A percentile compares a stretch with the other conserved stretches of the same genome.
phyloP scores from a whole-genome alignment of 441 rosid genomes.

The Gossypium trilobum region DNA sequence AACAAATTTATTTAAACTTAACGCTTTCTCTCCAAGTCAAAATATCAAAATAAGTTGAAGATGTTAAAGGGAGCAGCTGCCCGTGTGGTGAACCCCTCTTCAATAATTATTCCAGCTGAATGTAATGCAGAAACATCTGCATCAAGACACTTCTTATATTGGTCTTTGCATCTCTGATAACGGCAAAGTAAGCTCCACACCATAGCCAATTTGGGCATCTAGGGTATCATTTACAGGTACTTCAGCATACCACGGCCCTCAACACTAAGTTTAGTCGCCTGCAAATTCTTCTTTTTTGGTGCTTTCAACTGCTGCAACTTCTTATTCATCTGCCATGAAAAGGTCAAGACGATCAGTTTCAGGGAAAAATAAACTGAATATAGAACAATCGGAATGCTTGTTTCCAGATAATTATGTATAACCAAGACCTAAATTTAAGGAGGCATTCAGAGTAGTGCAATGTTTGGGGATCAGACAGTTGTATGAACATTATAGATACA shows the following conservation, averaged over 20 bases:
- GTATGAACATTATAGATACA: background rate
- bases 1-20: background rate
- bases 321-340: slow-evolving; percentile 67
- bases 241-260: slow-evolving; percentile 96
- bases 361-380: background rate
- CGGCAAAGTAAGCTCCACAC: background rate
- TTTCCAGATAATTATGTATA: background rate
- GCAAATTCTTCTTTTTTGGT: slow-evolving; percentile 80
- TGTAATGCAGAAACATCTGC: background rate
- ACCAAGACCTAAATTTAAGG: background rate
- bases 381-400: background rate
- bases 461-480: background rate
- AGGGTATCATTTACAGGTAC: slow-evolving; percentile 42
- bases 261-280: slow-evolving; percentile 81
- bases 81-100: background rate
- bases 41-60: background rate
- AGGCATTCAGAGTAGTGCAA: background rate
- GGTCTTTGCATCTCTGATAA: background rate
- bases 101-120: background rate
- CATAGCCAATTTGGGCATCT: background rate
- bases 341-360: background rate
- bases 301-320: slow-evolving; percentile 93
- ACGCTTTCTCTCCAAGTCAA: background rate
- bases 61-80: background rate
- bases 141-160: background rate